phyloP scores from a whole-genome alignment of 257 asterid species.

The Nemophila menziesii region DNA sequence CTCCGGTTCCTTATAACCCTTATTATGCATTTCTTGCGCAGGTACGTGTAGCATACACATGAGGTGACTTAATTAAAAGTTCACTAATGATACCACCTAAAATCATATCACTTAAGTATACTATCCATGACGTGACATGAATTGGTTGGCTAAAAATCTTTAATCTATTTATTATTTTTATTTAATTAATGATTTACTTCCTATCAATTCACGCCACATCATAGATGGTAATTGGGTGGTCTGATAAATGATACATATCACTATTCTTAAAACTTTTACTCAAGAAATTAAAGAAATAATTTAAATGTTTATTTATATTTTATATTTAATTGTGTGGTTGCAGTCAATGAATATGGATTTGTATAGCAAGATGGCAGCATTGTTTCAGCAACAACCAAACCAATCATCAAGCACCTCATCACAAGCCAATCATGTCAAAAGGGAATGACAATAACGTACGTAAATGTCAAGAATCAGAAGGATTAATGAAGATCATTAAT shows the following conservation, averaged over 20 bases:
- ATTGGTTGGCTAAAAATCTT: no score
- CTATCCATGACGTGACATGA: no score
- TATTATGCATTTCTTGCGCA: conserved; percentile 40
- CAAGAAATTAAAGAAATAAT: not conserved
- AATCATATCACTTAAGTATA: no score
- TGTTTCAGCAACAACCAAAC: conserved; percentile 31
- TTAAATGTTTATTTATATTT: conserved; percentile 1
- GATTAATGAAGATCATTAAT: not conserved
- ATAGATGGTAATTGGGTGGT: no score
- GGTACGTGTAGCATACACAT: no score
- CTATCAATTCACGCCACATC: no score
- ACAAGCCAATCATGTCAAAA: conserved; percentile 22
- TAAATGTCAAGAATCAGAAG: not conserved
- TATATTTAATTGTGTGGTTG: conserved; percentile 2
- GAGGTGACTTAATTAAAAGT: no score
- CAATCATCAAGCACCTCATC: conserved; percentile 18
- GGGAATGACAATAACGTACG: conserved; percentile 13
- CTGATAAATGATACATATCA: no score
- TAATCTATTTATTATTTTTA: no score
- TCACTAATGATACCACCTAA: no score
- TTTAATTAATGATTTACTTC: no score
- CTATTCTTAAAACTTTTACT: not conserved
- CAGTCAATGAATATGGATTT: conserved; percentile 60
- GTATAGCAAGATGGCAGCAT: conserved; percentile 51
- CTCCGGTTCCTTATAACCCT: conserved; percentile 15